phyloP scores from a whole-genome alignment of 2,329 filamentous ascomycete genomes.

The Aphanoascus verrucosus region DNA sequence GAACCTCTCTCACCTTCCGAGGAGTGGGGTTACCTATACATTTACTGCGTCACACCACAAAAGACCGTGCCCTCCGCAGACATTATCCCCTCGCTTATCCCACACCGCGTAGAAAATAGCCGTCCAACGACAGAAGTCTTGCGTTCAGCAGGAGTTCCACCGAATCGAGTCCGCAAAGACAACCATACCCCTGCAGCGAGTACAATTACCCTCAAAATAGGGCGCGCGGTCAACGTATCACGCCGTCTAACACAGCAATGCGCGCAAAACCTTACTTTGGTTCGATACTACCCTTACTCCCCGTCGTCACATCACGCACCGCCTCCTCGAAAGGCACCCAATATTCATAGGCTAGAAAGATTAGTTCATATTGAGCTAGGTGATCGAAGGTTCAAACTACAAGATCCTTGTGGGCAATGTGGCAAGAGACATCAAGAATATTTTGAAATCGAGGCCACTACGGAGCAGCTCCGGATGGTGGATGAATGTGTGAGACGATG shows the following conservation, averaged over 20 bases:
- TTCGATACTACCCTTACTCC: constrained; percentile 84
- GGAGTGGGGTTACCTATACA: constrained; percentile 91
- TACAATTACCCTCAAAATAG: constrained; percentile 58
- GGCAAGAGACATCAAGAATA: constrained; percentile 83
- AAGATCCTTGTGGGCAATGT: constrained; percentile 60
- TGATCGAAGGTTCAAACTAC: constrained; percentile 45
- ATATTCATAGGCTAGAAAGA: constrained; percentile 78
- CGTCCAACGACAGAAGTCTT: constrained; percentile 26
- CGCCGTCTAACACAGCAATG: constrained; percentile 81
- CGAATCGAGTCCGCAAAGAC: constrained; percentile 16
- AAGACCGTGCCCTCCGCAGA: constrained; percentile 39
- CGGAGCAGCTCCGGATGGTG: constrained; percentile 56
- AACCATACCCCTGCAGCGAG: constrained; percentile 33
- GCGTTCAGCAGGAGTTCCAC: constrained; percentile 26
- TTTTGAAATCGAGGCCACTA: constrained; percentile 77
- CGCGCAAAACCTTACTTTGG: constrained; percentile 73
- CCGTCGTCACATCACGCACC: constrained; percentile 30
- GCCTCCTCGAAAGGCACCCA: constrained; percentile 47
- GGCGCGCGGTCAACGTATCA: constrained; percentile 69
- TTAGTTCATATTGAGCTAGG: constrained; percentile 83
- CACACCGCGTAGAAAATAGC: constrained; percentile 29
- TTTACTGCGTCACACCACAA: constrained; percentile 85
- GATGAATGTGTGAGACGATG: constrained; percentile 71
- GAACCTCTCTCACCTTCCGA: constrained; percentile 64
- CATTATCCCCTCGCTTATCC: constrained; percentile 50